Base-by-base conservation (phyloP, 345 rosid species). In the Durio zibethinus region DNA sequence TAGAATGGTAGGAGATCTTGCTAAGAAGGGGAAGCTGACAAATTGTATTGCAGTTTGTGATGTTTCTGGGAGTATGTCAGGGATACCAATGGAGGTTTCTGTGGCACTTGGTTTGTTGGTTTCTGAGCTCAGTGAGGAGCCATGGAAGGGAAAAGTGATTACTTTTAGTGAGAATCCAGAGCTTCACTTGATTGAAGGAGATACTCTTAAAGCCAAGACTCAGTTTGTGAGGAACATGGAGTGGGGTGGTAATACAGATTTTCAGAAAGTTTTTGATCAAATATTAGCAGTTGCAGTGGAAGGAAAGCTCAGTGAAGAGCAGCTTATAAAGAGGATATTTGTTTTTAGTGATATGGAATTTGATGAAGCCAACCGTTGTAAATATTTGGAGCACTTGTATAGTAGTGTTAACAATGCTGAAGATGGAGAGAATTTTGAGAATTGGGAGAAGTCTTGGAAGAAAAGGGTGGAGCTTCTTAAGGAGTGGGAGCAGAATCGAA, bases 281-380 rank as follows among this genome's bases (percentile, higher is more conserved):
- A 57, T 74, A 35, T 56, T 59, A 57, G 16, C 31, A 0, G 67
- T 59, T 38, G 67, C 53, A 2, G 67, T 59, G 29, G 53, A 38
- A 53, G 83, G 72, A 70, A 61, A 76, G 20, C 70, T 75, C 33
- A 68, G 71, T 6, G 76, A 75, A 12, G 76, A 75, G 5, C 76
- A 78, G 29, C 64, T 78, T 20, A 35, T 78, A 61, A 72, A 35
- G 71, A 70, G 56, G 71, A 23, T 79, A 27, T 79, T 79, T 54
- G 78, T 79, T 11, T 79, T 79, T 4, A 73, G 78, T 35, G 82
- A 74, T 18, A 79, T 74, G 78, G 82, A 79, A 48, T 70, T 70
- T 47, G 56, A 70, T 47, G 25, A 16, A 14, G 74, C 74, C 23
- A 16, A 18, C 4, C 2, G 36, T 33, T 33, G 4, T 23, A 23